Conservation (phyloP, 2,329 filamentous ascomycete species). For the Dactylellina leptospora region DNA sequence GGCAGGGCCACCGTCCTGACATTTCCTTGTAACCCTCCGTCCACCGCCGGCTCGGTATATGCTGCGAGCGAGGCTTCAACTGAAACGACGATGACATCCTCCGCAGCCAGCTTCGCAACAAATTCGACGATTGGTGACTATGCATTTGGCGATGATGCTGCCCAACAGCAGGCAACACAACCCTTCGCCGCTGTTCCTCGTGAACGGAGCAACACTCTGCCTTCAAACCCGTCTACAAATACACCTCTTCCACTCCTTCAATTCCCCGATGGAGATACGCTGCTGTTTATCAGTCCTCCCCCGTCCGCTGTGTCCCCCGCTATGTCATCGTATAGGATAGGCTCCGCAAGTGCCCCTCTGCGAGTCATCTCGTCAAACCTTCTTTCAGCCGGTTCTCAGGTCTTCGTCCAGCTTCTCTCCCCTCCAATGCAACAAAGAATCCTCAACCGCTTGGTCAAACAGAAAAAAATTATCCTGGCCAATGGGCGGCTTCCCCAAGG, state of each 20-base stretch:
- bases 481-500: constrained; percentile 59
- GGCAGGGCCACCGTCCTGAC: constrained; percentile 18
- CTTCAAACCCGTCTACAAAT: constrained; percentile 6
- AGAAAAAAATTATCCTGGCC: constrained; percentile 58
- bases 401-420: constrained; percentile 64
- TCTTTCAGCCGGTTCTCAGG: constrained; percentile 63
- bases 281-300: constrained; percentile 56
- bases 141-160: not conserved
- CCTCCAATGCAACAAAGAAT: constrained; percentile 57
- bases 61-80: constrained; percentile 43
- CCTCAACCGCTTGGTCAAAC: constrained; percentile 47
- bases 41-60: constrained; percentile 25
- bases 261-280: constrained; percentile 57
- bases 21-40: constrained; percentile 23
- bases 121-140: constrained; percentile 38
- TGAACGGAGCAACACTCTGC: constrained; percentile 14
- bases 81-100: constrained; percentile 20
- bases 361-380: constrained; percentile 65
- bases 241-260: constrained; percentile 55
- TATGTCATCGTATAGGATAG: constrained; percentile 32
- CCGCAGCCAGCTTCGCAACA: constrained; percentile 27
- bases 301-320: constrained; percentile 30
- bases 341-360: constrained; percentile 58
- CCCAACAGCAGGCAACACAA: not conserved
- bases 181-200: constrained; percentile 3